Base-by-base conservation (phyloP, 2,329 filamentous ascomycete species). In the Neofusicoccum parvum region DNA sequence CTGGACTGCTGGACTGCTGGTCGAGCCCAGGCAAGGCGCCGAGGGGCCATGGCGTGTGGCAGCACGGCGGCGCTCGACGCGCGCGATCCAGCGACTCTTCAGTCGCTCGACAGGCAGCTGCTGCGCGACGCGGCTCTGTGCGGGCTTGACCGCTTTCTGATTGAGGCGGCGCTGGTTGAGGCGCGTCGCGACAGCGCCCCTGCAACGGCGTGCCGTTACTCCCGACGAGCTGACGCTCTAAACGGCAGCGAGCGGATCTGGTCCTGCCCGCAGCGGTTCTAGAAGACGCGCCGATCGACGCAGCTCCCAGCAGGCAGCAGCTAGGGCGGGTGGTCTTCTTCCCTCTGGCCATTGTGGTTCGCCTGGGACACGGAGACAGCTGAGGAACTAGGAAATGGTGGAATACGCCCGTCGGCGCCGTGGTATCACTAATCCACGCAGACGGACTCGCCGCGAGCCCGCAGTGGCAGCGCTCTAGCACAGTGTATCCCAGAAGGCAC, bases 141-240 rank as follows among this genome's bases (percentile, higher is more conserved):
- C 41, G 43, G 15, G 2, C n/a, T 39, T 46, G 56, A 48, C 56
- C 56, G 56, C 56, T 46, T 34, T 41, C 56, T 34, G 5, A 3
- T 48, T 17, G 56, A 60, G 7, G 56, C 56, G 14, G 54, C n/a
- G 10, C 43, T 46, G 27, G 41, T 27, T 46, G 54, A 58, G 54
- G 12, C 41, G 14, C 12, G 15, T 37, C 23, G 56, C 56, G 32
- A 17, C 41, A 46, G 17, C 10, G 56, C 56, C 56, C 56, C 56
- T 60, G 56, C 56, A 60, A 20, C n/a, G 20, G 32, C 32, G 56
- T 60, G 56, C 56, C 56, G 56, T 48, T 60, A 48, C 56, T 60
- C 56, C 56, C 56, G 56, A 60, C 41, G 43, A 48, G 41, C 56
- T 37, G 56, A 34, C 32, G 27, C 41, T 46, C 43, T 27, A 60